Percentiles rank a stretch among this genome's conserved stretches.
Conservation (phyloP, 176 grass and related monocot species). For the Oryza longistaminata region DNA sequence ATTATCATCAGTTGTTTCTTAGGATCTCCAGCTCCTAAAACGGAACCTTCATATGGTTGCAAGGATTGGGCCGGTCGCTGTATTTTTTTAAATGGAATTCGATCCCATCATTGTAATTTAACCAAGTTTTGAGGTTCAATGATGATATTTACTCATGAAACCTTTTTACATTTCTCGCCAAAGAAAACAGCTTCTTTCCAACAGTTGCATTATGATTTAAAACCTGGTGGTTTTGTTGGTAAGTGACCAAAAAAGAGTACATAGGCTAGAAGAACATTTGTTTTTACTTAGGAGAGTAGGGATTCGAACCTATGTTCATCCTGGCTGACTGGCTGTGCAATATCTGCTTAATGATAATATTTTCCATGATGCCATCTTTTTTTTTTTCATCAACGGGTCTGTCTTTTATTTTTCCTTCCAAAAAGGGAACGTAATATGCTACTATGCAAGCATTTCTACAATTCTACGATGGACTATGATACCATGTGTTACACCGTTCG, state of each 20-base stretch:
- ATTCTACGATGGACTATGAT: too few species aligned
- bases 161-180: background rate
- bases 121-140: background rate
- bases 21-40: too few species aligned
- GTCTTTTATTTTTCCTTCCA: background rate
- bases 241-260: background rate
- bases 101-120: background rate
- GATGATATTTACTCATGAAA: background rate
- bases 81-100: background rate
- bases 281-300: background rate
- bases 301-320: background rate
- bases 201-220: background rate
- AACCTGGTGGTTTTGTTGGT: background rate
- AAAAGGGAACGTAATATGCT: background rate
- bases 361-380: background rate
- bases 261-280: too few species aligned
- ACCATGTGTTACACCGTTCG: too few species aligned
- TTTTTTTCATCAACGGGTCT: background rate
- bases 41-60: too few species aligned
- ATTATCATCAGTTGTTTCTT: too few species aligned
- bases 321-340: background rate
- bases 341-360: background rate
- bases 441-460: background rate
- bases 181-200: background rate
- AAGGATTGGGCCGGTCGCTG: too few species aligned